These are phyloP conservation scores for Neurospora sp. DNA, from an alignment of 495 filamentous ascomycete species.

Conservation along the genomic window DNA sequence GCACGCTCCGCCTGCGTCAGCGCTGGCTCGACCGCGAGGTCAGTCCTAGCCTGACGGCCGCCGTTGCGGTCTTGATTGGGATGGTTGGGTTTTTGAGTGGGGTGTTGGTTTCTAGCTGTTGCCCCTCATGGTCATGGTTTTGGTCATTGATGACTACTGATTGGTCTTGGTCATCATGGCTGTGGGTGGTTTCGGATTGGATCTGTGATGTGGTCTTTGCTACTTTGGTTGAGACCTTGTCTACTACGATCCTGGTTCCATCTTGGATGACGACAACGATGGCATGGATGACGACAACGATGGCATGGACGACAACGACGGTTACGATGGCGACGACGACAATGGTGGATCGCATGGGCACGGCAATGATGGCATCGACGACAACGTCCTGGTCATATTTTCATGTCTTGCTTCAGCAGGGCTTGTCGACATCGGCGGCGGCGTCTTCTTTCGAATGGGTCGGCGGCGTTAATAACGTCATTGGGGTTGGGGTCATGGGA, in stretches of 20 bases:
- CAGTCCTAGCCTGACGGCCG: slow-evolving; percentile 10
- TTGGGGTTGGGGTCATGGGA: neutral
- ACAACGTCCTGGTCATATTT: neutral
- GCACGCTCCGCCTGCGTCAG: slow-evolving; percentile 11
- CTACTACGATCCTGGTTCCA: neutral
- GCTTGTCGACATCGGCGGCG: neutral
- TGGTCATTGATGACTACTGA: neutral
- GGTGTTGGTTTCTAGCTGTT: neutral
- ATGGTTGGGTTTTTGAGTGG: slow-evolving; percentile 8
- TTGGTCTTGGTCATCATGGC: neutral
- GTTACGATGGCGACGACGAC: neutral
- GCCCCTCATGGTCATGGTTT: neutral
- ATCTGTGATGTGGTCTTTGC: neutral
- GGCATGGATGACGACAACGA: neutral
- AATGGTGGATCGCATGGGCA: neutral
- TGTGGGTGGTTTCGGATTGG: neutral
- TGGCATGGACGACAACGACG: too few species aligned
- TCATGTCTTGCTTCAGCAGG: neutral
- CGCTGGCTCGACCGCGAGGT: slow-evolving; percentile 16
- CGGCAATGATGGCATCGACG: neutral
- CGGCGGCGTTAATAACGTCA: neutral
- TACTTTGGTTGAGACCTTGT: too few species aligned
- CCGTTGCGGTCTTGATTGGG: slow-evolving; percentile 1
- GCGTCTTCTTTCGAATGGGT: neutral
- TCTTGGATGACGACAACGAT: neutral